Evolutionary conservation across 2,329 filamentous ascomycete genomes (phyloP).

Genomic region (Pseudogymnoascus sp.): DNA sequence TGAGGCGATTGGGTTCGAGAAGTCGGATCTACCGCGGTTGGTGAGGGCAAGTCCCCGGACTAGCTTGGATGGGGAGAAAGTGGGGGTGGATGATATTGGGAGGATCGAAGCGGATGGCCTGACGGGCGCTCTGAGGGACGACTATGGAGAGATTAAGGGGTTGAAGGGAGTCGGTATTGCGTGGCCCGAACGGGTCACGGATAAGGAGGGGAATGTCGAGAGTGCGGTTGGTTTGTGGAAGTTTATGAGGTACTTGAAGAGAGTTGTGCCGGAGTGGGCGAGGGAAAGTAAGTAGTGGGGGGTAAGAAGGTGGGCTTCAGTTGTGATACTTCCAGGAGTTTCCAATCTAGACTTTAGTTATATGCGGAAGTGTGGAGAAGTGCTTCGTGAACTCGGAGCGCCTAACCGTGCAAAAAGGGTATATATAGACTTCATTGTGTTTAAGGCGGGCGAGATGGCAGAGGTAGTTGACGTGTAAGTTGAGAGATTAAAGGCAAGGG

Average conservation of each 20-base stretch:
- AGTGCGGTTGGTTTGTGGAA: constrained; percentile 57
- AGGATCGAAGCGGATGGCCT: constrained; percentile 29
- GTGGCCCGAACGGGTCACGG: constrained; percentile 52
- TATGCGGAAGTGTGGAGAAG: neutral
- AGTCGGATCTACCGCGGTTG: constrained; percentile 43
- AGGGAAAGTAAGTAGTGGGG: constrained; percentile 31
- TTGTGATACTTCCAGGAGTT: neutral
- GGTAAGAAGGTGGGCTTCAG: constrained; percentile 55
- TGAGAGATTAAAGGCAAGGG: neutral
- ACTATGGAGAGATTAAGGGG: constrained; percentile 32
- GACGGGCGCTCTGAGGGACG: constrained; percentile 41
- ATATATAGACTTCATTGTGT: neutral
- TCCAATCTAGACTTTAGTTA: neutral
- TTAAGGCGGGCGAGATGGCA: neutral
- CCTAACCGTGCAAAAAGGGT: neutral
- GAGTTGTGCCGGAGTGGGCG: constrained; percentile 45
- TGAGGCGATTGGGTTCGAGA: constrained; percentile 52
- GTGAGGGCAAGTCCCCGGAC: constrained; percentile 10
- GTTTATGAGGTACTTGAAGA: constrained; percentile 56
- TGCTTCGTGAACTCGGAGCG: neutral
- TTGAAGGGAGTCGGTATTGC: constrained; percentile 57
- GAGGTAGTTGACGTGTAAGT: neutral
- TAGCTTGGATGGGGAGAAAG: constrained; percentile 21
- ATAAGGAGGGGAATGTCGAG: constrained; percentile 55
- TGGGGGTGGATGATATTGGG: constrained; percentile 10